Evolutionary conservation across 257 asterid genomes (phyloP).

Genomic region (Nicotiana tomentosiformis): DNA sequence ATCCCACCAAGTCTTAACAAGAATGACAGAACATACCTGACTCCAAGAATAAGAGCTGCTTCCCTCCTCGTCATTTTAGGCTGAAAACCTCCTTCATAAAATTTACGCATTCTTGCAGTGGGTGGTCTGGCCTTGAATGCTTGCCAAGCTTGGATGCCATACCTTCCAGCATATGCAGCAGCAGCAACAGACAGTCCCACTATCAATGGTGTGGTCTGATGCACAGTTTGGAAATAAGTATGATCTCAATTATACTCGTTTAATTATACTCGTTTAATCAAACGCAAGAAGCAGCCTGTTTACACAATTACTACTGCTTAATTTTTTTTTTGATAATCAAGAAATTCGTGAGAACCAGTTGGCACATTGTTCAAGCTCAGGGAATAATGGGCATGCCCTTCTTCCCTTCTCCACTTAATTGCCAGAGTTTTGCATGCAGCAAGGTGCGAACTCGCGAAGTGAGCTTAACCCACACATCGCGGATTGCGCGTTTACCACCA

Average conservation of each 20-base stretch:
- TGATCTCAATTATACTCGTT: background rate
- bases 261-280: background rate
- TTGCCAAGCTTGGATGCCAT: constrained; percentile 82
- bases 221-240: background rate
- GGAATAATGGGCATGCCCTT: background rate
- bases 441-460: background rate
- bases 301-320: background rate
- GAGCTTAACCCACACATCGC: background rate
- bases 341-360: no score
- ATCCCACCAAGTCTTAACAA: background rate
- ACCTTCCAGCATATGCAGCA: constrained; percentile 75
- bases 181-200: constrained; percentile 77
- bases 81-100: constrained; percentile 91
- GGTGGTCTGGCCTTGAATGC: constrained; percentile 87
- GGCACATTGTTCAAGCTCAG: background rate
- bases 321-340: no score
- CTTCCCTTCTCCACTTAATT: background rate
- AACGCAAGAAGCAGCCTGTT: background rate
- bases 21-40: constrained; percentile 36
- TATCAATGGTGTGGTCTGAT: constrained; percentile 59
- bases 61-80: constrained; percentile 83
- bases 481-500: background rate
- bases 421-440: background rate
- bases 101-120: constrained; percentile 70
- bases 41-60: constrained; percentile 90